phyloP scores from a whole-genome alignment of 2,329 filamentous ascomycete species.

The Monilinia fructicola region DNA sequence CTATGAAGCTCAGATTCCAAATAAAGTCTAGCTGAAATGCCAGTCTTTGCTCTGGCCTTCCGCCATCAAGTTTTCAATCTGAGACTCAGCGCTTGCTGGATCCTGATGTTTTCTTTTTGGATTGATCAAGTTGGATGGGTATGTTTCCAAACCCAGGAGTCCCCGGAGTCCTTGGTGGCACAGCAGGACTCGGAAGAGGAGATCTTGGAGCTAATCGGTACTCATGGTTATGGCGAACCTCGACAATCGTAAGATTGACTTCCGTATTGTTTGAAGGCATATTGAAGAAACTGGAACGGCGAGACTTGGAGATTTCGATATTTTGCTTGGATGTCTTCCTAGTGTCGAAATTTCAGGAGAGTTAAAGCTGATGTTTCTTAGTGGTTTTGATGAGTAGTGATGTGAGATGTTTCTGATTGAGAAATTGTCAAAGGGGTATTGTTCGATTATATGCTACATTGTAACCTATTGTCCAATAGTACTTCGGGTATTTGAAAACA shows the following conservation, averaged over 20 bases:
- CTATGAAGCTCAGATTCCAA: not conserved
- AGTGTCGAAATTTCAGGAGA: not conserved
- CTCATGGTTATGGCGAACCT: not conserved
- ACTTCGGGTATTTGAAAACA: not conserved
- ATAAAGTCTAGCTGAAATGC: not conserved
- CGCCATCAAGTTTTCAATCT: too few species aligned
- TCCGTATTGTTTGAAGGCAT: not conserved
- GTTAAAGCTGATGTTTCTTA: not conserved
- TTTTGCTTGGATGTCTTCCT: not conserved
- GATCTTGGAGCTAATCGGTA: not conserved
- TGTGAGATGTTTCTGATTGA: not conserved
- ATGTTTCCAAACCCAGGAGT: not conserved
- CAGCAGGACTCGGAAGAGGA: not conserved
- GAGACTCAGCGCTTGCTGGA: not conserved
- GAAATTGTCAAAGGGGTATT: not conserved
- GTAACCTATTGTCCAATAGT: not conserved
- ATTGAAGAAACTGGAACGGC: not conserved
- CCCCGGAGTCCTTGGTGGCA: not conserved
- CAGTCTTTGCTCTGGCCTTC: too few species aligned
- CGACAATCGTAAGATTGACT: not conserved
- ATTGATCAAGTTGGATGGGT: not conserved
- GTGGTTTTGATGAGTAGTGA: not conserved
- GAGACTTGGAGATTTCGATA: not conserved
- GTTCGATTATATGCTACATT: not conserved
- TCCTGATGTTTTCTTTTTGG: not conserved